These are phyloP conservation scores for Diaporthe citriasiana DNA, from an alignment of 2,329 filamentous ascomycete species.

Conservation along the genomic window DNA sequence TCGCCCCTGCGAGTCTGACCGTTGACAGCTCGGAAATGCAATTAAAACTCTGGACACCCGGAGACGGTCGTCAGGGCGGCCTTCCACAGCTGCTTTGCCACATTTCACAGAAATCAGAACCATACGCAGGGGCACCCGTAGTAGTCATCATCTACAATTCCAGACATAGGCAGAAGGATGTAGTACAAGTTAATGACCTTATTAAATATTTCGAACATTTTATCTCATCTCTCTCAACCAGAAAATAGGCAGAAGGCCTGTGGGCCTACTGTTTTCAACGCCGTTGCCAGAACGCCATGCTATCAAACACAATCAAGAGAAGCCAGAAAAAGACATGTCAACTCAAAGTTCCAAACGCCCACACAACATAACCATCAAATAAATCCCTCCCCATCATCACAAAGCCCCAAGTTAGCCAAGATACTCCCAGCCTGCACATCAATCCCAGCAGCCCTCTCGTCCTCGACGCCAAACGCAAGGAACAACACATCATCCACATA, in stretches of 20 bases:
- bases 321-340: neutral
- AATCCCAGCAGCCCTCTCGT: slow-evolving; percentile 61
- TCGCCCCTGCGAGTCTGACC: no score
- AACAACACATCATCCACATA: slow-evolving; percentile 69
- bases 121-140: no score
- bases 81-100: no score
- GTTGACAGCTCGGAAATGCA: no score
- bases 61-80: no score
- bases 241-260: neutral
- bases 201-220: neutral
- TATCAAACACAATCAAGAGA: neutral
- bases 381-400: slow-evolving; percentile 40
- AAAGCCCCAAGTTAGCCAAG: slow-evolving; percentile 57
- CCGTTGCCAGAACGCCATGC: slow-evolving; percentile 9
- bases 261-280: neutral
- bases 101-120: no score
- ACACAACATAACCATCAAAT: neutral
- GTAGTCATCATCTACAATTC: no score
- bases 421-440: slow-evolving; percentile 66
- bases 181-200: neutral
- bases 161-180: no score
- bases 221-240: neutral
- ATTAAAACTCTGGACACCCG: no score
- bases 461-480: slow-evolving; percentile 70
- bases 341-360: neutral